Percentiles rank a stretch among this genome's conserved stretches.
These are phyloP conservation scores for Pterulicium gracile DNA, from an alignment of 1,284 basidiomycete species.

Conservation along the genomic window DNA sequence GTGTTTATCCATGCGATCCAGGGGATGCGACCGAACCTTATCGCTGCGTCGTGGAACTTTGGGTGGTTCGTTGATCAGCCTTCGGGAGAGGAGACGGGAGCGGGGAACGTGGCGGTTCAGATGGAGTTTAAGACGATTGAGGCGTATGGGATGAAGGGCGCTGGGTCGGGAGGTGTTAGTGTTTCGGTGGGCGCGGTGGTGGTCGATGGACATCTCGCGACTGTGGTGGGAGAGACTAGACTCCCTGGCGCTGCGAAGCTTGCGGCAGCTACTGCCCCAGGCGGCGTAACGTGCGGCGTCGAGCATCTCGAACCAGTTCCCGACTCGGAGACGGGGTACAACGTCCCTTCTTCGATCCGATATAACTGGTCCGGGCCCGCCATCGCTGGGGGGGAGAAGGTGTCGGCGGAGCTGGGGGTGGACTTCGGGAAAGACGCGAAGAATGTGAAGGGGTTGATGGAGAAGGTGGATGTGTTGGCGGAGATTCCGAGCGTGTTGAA, in stretches of 20 bases:
- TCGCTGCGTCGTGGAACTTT: conserved; percentile 96
- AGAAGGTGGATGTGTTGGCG: conserved; percentile 94
- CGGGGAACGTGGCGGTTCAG: conserved; percentile 49
- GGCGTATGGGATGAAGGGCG: conserved; percentile 62
- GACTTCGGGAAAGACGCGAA: conserved; percentile 44
- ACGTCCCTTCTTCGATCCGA: conserved; percentile 58
- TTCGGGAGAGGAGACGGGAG: conserved; percentile 22
- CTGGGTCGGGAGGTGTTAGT: conserved; percentile 68
- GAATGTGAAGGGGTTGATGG: conserved; percentile 70
- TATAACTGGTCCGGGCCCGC: conserved; percentile 77
- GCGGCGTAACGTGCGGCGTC: neutral
- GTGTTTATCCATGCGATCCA: conserved; percentile 97
- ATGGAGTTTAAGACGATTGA: conserved; percentile 94
- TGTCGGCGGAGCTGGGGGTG: conserved; percentile 41
- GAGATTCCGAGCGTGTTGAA: conserved; percentile 92
- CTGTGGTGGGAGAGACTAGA: conserved; percentile 63
- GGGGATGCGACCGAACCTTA: conserved; percentile 93
- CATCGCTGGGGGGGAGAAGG: conserved; percentile 32
- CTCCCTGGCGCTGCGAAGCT: conserved; percentile 51
- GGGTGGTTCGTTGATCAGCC: conserved; percentile 72
- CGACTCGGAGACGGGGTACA: conserved; percentile 77
- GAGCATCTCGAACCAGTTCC: conserved; percentile 50
- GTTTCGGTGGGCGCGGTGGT: conserved; percentile 85
- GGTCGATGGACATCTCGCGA: conserved; percentile 63
- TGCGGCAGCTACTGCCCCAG: conserved; percentile 56